These are phyloP conservation scores for Boletus coccyginus DNA, from an alignment of 768 basidiomycete genomes.

Conservation along the genomic window DNA sequence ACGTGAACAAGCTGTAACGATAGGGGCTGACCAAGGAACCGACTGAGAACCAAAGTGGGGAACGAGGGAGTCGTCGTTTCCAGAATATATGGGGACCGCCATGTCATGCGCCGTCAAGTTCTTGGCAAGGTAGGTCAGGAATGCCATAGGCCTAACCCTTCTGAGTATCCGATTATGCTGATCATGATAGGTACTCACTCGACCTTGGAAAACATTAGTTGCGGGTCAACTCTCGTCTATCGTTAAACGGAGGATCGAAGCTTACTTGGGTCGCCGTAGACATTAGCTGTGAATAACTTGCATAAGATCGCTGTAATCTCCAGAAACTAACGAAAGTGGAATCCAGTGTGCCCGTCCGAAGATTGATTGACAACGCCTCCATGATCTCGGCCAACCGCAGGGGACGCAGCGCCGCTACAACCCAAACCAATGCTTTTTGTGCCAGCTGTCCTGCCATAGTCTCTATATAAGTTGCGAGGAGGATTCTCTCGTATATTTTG, in stretches of 20 bases:
- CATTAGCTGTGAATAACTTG: constrained; percentile 3
- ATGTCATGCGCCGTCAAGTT: constrained; percentile 52
- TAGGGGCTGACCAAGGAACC: constrained; percentile 4
- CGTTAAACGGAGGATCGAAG: background rate
- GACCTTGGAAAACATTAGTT: constrained; percentile 20
- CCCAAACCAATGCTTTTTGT: too few species aligned
- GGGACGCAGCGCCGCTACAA: too few species aligned
- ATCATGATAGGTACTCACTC: constrained; percentile 26
- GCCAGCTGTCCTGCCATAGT: too few species aligned
- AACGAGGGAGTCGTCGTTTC: constrained; percentile 65
- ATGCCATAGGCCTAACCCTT: constrained; percentile 53
- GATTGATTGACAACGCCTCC: too few species aligned
- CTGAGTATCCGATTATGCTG: background rate
- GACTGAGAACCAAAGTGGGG: constrained; percentile 62
- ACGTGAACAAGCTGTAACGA: background rate
- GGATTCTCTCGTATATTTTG: too few species aligned
- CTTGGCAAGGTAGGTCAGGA: constrained; percentile 61
- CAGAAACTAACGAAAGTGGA: too few species aligned
- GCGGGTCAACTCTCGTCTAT: background rate
- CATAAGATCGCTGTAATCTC: background rate
- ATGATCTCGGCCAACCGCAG: too few species aligned
- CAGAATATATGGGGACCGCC: constrained; percentile 56
- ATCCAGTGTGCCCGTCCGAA: too few species aligned
- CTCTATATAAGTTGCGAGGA: too few species aligned
- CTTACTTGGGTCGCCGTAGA: constrained; percentile 33